Conservation (phyloP, 345 rosid genomes). For the Eucalyptus sp. region DNA sequence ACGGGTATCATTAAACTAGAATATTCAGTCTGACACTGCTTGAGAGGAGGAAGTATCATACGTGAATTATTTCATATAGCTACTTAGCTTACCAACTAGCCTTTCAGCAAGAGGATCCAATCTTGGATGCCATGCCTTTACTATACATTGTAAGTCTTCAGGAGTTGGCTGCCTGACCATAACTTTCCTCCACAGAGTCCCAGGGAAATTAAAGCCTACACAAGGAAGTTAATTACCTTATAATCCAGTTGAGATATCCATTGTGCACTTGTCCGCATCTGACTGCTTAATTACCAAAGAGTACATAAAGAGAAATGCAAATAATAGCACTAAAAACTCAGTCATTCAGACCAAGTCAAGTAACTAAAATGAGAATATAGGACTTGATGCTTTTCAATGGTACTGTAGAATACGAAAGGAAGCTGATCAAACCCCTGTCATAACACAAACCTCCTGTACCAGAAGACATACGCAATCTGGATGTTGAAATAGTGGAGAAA, state of each 20-base stretch:
- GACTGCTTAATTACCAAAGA: neutral
- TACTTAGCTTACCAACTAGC: slow-evolving; percentile 51
- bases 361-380: neutral
- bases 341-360: neutral
- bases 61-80: neutral
- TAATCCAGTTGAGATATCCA: neutral
- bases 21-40: neutral
- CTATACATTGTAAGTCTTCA: slow-evolving; percentile 49
- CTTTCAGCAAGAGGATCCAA: slow-evolving; percentile 39
- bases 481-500: slow-evolving; percentile 74
- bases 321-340: neutral
- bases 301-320: neutral
- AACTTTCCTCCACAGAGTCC: slow-evolving; percentile 78
- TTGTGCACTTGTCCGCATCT: neutral
- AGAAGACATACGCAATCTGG: slow-evolving; percentile 30
- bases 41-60: neutral
- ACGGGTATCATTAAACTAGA: neutral
- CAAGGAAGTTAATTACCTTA: neutral
- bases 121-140: slow-evolving; percentile 55
- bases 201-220: slow-evolving; percentile 53
- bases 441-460: slow-evolving; percentile 37
- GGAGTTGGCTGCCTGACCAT: slow-evolving; percentile 55
- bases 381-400: neutral
- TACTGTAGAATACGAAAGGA: neutral
- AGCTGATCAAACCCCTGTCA: neutral